Percentiles rank a stretch among this genome's conserved stretches.
Evolutionary conservation across 2,329 filamentous ascomycete species (phyloP).

Genomic region (Fusarium nematophilum): DNA sequence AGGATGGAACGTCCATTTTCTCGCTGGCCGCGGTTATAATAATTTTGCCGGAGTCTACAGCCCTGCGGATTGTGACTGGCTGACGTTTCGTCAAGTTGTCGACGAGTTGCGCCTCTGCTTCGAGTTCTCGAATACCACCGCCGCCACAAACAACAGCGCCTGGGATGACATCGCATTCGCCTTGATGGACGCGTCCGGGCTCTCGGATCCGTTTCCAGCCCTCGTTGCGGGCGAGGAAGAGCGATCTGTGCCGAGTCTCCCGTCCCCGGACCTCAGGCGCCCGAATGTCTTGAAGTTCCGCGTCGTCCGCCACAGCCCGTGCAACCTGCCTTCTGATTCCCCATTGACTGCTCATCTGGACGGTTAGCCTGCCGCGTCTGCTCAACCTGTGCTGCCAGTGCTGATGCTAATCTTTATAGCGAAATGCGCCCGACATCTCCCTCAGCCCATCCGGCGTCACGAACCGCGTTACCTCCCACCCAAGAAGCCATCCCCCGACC

Average conservation of each 20-base stretch:
- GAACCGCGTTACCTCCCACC: slow-evolving; percentile 14
- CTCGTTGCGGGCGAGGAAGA: slow-evolving; percentile 10
- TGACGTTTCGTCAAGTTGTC: slow-evolving; percentile 27
- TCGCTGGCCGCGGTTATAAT: slow-evolving; percentile 5
- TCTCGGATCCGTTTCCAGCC: neutral
- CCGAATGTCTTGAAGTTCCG: slow-evolving; percentile 12
- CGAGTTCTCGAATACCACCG: slow-evolving; percentile 1
- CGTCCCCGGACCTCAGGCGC: neutral
- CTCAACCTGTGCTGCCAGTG: neutral
- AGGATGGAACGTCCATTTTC: slow-evolving; percentile 18
- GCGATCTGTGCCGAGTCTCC: slow-evolving; percentile 13
- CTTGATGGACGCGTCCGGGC: neutral
- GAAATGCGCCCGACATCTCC: slow-evolving; percentile 5
- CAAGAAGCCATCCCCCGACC: slow-evolving; percentile 2
- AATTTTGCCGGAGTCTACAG: slow-evolving; percentile 18
- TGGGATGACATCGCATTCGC: slow-evolving; percentile 19
- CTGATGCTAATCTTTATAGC: neutral
- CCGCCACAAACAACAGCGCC: neutral
- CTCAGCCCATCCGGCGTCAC: neutral
- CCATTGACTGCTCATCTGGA: neutral
- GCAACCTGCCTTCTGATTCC: neutral
- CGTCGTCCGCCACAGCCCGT: slow-evolving; percentile 6
- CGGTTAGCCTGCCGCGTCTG: neutral
- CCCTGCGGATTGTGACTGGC: slow-evolving; percentile 3
- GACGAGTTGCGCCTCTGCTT: slow-evolving; percentile 33